These are phyloP conservation scores for Dorcoceras hygrometricum DNA, from an alignment of 257 asterid genomes.

Conservation along the genomic window DNA sequence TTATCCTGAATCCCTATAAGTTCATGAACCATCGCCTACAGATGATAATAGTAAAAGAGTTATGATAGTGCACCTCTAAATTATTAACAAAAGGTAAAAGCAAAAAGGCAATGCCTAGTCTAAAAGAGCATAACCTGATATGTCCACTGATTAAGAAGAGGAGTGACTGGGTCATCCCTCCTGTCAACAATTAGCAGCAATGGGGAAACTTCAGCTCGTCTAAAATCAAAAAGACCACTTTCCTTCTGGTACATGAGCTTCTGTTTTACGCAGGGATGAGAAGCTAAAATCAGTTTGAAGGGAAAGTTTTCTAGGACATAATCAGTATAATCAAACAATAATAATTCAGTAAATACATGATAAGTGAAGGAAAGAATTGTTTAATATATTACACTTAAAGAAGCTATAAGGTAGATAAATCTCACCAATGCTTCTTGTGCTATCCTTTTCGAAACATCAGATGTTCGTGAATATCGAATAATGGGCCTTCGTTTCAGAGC, in stretches of 20 bases:
- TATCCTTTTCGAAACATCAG: constrained; percentile 83
- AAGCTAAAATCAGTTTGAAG: constrained; percentile 25
- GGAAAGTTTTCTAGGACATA: constrained; percentile 11
- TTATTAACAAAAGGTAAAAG: background rate
- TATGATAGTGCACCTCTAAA: constrained; percentile 14
- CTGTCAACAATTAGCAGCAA: constrained; percentile 84
- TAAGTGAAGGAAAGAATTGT: background rate
- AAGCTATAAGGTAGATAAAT: constrained; percentile 1
- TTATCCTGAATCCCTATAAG: constrained; percentile 92
- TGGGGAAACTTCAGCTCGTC: constrained; percentile 90
- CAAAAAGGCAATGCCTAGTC: background rate
- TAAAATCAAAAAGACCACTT: constrained; percentile 92
- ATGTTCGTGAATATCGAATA: constrained; percentile 83
- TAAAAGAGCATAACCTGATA: constrained; percentile 64
- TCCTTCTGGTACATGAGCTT: constrained; percentile 98
- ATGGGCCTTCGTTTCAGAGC: constrained; percentile 83
- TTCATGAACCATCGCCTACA: constrained; percentile 95
- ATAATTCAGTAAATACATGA: constrained; percentile 22
- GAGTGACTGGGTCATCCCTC: constrained; percentile 94
- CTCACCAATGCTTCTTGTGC: constrained; percentile 94
- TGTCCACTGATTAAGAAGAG: constrained; percentile 96
- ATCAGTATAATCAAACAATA: constrained; percentile 4
- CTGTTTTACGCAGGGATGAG: constrained; percentile 38
- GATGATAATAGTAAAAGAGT: constrained; percentile 27
- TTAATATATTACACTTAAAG: background rate